Percentiles rank a stretch among this genome's conserved stretches.
These are phyloP conservation scores for Pharnaceum exiguum DNA, from an alignment of 148 eudicot species.

Conservation along the genomic window DNA sequence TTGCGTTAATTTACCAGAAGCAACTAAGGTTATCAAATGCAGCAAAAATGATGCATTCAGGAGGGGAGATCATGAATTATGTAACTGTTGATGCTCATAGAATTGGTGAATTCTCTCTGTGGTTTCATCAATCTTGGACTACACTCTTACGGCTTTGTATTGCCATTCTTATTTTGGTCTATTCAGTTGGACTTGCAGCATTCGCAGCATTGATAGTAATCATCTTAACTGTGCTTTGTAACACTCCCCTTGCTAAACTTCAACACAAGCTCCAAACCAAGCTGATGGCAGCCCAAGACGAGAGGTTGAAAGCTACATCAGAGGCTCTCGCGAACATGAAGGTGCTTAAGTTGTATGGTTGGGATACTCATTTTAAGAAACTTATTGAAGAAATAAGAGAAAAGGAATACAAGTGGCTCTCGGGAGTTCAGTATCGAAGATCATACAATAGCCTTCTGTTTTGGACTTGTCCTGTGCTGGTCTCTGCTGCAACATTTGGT, in stretches of 20 bases:
- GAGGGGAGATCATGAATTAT: constrained; percentile 86
- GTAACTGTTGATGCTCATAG: constrained; percentile 79
- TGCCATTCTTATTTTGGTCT: constrained; percentile 53
- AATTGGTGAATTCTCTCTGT: constrained; percentile 83
- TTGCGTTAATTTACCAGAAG: constrained; percentile 73
- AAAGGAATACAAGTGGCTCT: constrained; percentile 59
- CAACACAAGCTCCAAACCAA: constrained; percentile 64
- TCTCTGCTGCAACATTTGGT: constrained; percentile 78
- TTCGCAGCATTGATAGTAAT: constrained; percentile 51
- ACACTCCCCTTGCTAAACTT: constrained; percentile 61
- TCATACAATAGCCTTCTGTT: constrained; percentile 62
- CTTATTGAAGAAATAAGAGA: constrained; percentile 56
- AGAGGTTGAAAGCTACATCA: constrained; percentile 50
- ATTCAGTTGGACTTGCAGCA: constrained; percentile 64
- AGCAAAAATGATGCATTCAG: constrained; percentile 60
- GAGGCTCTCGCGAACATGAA: constrained; percentile 85
- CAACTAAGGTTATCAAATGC: constrained; percentile 69
- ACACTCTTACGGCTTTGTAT: constrained; percentile 66
- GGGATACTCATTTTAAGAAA: constrained; percentile 80
- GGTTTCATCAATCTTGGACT: constrained; percentile 86
- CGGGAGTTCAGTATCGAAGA: constrained; percentile 55
- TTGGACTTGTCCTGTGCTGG: constrained; percentile 81
- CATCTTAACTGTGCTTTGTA: constrained; percentile 58
- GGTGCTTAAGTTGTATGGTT: constrained; percentile 72
- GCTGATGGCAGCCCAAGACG: constrained; percentile 73